These are phyloP conservation scores for Anethum foeniculum DNA, from an alignment of 140 eudicot genomes.

Conservation along the genomic window DNA sequence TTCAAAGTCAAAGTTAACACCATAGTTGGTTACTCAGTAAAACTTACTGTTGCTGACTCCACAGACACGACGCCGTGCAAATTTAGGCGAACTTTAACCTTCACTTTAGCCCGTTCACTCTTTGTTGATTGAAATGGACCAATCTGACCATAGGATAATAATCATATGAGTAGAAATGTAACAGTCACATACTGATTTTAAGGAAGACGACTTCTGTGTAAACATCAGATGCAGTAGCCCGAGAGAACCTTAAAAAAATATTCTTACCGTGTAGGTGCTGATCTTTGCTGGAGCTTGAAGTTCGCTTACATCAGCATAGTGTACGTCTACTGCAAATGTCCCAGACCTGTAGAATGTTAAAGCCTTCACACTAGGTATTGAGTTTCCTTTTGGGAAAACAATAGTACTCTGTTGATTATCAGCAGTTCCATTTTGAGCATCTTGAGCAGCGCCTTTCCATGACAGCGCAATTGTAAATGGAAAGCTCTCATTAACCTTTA, in stretches of 20 bases:
- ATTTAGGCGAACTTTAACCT: constrained; percentile 71
- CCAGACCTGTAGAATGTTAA: constrained; percentile 59
- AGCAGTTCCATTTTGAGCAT: constrained; percentile 50
- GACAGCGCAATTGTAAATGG: constrained; percentile 81
- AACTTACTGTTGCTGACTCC: constrained; percentile 76
- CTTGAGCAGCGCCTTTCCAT: constrained; percentile 66
- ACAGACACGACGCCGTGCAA: constrained; percentile 80
- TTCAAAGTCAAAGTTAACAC: neutral
- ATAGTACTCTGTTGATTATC: constrained; percentile 62
- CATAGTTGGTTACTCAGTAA: neutral
- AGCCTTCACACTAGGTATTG: constrained; percentile 72
- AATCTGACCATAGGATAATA: constrained; percentile 34
- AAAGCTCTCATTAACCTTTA: constrained; percentile 80
- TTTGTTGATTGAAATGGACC: constrained; percentile 81
- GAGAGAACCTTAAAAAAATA: neutral
- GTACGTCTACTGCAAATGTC: constrained; percentile 67
- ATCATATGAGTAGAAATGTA: neutral
- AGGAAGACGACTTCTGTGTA: neutral
- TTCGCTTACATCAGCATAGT: constrained; percentile 75
- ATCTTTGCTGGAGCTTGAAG: constrained; percentile 74
- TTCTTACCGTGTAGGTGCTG: constrained; percentile 69
- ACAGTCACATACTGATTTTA: neutral
- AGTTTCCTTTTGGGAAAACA: constrained; percentile 81
- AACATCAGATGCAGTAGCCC: neutral
- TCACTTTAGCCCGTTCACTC: constrained; percentile 65